These are phyloP conservation scores for Leccinellum rugosiceps DNA, from an alignment of 768 basidiomycete genomes.

Conservation along the genomic window DNA sequence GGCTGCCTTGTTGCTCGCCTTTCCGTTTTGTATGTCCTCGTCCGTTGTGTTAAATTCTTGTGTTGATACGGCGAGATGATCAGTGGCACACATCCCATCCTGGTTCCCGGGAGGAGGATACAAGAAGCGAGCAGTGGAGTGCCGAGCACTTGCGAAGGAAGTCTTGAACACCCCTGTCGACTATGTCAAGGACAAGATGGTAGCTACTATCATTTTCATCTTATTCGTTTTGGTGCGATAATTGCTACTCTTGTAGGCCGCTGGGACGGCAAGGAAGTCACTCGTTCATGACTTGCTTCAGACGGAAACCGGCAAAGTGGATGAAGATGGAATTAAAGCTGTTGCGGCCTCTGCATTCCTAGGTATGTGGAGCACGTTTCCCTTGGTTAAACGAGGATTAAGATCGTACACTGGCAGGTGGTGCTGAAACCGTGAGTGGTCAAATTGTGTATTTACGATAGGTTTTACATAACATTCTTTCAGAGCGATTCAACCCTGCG, in stretches of 20 bases:
- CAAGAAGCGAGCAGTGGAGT: conserved; percentile 16
- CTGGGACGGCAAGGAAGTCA: conserved; percentile 20
- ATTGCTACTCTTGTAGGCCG: conserved; percentile 3
- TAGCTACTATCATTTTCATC: neutral
- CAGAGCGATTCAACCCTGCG: conserved; percentile 16
- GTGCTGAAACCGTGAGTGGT: conserved; percentile 25
- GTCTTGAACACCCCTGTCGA: conserved; percentile 17
- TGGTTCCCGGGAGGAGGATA: conserved; percentile 35
- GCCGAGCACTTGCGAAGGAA: conserved; percentile 22
- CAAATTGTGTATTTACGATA: neutral
- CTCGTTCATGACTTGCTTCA: conserved; percentile 20
- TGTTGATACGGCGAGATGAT: neutral
- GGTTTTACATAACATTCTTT: neutral
- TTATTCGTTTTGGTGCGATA: neutral
- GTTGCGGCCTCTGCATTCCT: conserved; percentile 23
- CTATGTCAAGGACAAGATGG: conserved; percentile 26
- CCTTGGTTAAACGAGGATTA: neutral
- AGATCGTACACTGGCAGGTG: conserved; percentile 12
- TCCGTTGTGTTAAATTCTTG: neutral
- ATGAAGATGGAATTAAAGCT: conserved; percentile 18
- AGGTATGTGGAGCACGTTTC: conserved; percentile 9
- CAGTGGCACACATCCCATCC: conserved; percentile 28
- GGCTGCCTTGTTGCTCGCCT: conserved; percentile 15
- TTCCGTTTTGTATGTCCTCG: conserved; percentile 26
- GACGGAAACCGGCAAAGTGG: neutral